Evolutionary conservation across 768 basidiomycete genomes (phyloP), one percentile per base, ranked within the genome.

Genomic region (Cyclocybe aegerita): DNA sequence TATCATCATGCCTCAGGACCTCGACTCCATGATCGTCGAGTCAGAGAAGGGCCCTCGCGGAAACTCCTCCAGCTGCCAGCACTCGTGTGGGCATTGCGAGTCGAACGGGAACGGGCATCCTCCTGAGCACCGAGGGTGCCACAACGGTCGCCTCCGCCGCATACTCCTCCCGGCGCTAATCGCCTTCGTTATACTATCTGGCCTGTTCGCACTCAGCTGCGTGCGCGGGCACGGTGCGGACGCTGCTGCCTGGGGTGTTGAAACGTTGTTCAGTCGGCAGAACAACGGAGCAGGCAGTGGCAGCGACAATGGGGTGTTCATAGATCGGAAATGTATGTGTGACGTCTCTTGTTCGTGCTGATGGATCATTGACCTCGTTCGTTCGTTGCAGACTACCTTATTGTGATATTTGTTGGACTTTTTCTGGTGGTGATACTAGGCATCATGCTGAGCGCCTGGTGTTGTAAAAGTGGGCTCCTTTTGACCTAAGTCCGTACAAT

Each of bases 381-480:
- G 23, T 23, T 3, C 1, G n/a, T 0, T n/a, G 38, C 48, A 86
- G 84, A 81, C 12, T 86, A 85, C 57, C 71, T 86, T 29, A 82
- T 86, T 33, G 68, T 86, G 33, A 57, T 85, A n/a, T 80, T 86
- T 60, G 82, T 86, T 8, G 85, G 85, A 2, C 63, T 86, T 4
- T 56, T 81, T 35, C 63, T 86, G 0, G 79, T 85, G 0, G 30
- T 86, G 5, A 60, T 83, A 7, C 71, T 79, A 1, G 83, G 54
- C 0, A 63, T 87, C 44, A 80, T 81, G 73, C 73, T 86, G 12
- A 80, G 78, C 53, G 80, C 75, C 14, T 87, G 85, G 78, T 87
- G 84, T 55, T 87, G 85, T 65, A 69, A 65, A 70, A 80, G 84
- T 75, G 55, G 37, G 64, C 51, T 55, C 41, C 53, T 49, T 17